Evolutionary conservation across 2,329 filamentous ascomycete genomes (phyloP).

Genomic region (Microsporum audouinii): DNA sequence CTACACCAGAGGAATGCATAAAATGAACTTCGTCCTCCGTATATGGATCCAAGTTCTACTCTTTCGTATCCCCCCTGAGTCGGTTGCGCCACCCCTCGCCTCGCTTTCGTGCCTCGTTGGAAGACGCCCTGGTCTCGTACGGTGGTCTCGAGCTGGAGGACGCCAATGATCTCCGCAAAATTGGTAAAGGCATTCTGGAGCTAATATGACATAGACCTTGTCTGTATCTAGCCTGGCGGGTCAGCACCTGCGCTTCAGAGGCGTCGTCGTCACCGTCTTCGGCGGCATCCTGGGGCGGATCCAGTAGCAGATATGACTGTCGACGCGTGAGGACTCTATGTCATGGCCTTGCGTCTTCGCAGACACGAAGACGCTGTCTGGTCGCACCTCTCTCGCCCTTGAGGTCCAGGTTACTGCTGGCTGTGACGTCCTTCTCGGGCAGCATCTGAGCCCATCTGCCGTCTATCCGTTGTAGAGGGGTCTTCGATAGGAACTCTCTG

Average conservation of each 20-base stretch:
- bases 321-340: conserved; percentile 24
- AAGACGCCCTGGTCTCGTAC: conserved; percentile 16
- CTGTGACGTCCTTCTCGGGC: conserved; percentile 12
- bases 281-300: conserved; percentile 8
- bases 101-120: conserved; percentile 24
- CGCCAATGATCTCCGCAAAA: conserved; percentile 23
- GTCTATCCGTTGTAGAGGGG: conserved; percentile 26
- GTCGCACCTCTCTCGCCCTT: conserved; percentile 30
- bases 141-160: conserved; percentile 18
- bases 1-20: too few relatives aligned
- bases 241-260: conserved; percentile 27
- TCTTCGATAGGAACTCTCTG: conserved; percentile 26
- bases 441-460: conserved; percentile 12
- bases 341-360: conserved; percentile 27
- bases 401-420: conserved; percentile 22
- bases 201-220: conserved; percentile 13
- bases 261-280: conserved; percentile 10
- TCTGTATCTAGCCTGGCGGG: conserved; percentile 24
- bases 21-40: too few relatives aligned
- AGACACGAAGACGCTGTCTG: conserved; percentile 31
- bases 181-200: neutral
- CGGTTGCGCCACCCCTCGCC: conserved; percentile 2
- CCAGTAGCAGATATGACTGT: conserved; percentile 19
- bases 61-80: neutral
- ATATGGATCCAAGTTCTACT: too few relatives aligned